These are phyloP conservation scores for Annona cherimola DNA, from an alignment of 164 flowering plant genomes.

Conservation along the genomic window DNA sequence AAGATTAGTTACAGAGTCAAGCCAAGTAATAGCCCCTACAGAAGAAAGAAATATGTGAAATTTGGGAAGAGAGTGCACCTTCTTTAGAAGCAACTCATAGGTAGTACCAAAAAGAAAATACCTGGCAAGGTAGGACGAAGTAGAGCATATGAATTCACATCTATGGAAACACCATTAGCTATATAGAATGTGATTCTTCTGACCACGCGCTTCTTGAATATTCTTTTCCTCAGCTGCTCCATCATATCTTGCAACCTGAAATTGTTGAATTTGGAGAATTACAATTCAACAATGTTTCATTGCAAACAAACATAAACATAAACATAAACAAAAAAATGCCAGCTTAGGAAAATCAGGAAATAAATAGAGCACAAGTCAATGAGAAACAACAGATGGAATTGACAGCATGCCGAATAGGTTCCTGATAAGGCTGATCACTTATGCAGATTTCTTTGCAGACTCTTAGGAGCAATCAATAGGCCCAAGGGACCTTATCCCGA, in stretches of 20 bases:
- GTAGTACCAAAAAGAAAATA: constrained; percentile 8
- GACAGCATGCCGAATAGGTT: too few relatives aligned
- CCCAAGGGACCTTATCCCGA: too few relatives aligned
- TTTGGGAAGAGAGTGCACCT: background rate
- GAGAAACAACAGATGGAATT: too few relatives aligned
- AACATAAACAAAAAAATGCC: background rate
- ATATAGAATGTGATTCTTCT: constrained; percentile 58
- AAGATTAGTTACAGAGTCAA: constrained; percentile 80
- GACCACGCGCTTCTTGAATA: constrained; percentile 75
- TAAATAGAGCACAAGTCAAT: background rate
- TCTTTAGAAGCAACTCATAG: background rate
- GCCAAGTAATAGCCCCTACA: constrained; percentile 75
- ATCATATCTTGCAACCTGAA: constrained; percentile 80
- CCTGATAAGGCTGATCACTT: too few relatives aligned
- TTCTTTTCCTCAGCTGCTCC: constrained; percentile 73
- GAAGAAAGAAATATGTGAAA: constrained; percentile 2
- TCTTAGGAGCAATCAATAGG: too few relatives aligned
- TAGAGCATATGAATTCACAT: constrained; percentile 85
- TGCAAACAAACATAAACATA: background rate
- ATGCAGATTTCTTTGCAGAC: too few relatives aligned
- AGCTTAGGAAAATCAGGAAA: background rate
- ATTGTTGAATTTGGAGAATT: constrained; percentile 3
- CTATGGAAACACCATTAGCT: constrained; percentile 64
- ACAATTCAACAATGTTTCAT: background rate
- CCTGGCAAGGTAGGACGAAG: constrained; percentile 90